Base-by-base conservation (phyloP, 2,329 filamentous ascomycete genomes). In the Colletotrichum theobromicola region DNA sequence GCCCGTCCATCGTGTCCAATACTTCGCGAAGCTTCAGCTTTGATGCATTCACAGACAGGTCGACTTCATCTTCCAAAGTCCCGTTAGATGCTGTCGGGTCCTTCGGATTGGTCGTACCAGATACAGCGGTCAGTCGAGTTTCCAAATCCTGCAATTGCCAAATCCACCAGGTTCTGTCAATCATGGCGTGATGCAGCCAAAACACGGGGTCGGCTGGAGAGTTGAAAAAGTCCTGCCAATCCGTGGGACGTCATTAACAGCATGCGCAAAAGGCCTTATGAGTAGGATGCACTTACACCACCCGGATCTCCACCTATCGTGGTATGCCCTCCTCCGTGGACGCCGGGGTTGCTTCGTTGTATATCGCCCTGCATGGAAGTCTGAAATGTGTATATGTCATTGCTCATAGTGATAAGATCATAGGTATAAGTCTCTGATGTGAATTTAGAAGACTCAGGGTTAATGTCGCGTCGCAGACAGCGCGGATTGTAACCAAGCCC, bases 401-500 rank as follows among this genome's bases (percentile, higher is more conserved):
- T 70, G 70, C 77, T 78, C 16, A 79, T 75, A 8, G 75, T 82
- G 74, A 85, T 82, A 26, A 80, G 77, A 55, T 78, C 74, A 60
- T 78, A 73, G 3, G 78, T 77, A 15, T 74, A 30, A 35, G 65
- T 30, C n/a, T 65, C 67, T 3, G 42, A 35, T 3, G 72, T 67
- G 70, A 75, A 62, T 69, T 76, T 57, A 28, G 78, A 78, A 9
- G 81, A 79, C 53, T 82, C 76, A 77, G 82, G 82, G 68, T 79
- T 82, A 60, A 86, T 81, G 77, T 85, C 87, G 34, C 86, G 84
- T 35, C 83, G 82, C 58, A 88, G 79, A 79, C 86, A 86, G 65
- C 86, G 85, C 18, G 85, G 84, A 79, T 88, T 88, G 77, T 85
- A 83, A 60, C 81, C 83, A 50, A 84, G 80, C 15, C 83, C 83